Conservation (phyloP, 148 eudicot genomes). For the Heliosperma pusillum region DNA sequence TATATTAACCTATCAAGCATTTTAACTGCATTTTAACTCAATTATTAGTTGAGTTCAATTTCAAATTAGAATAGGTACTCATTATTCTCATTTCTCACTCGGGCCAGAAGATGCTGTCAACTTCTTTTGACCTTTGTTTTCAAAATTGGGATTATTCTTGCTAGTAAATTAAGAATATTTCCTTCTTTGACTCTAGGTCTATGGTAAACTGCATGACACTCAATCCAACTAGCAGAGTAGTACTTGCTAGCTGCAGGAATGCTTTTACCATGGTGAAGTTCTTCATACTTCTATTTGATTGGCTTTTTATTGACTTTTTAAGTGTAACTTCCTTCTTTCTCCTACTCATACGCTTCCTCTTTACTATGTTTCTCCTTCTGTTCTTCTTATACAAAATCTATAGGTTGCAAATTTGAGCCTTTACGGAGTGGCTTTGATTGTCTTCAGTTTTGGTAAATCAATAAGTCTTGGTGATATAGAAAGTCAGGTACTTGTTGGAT, state of each 20-base stretch:
- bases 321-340: not conserved
- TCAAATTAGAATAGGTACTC: no score
- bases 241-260: conserved; percentile 86
- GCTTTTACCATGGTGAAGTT: conserved; percentile 86
- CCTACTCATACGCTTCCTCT: not conserved
- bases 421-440: conserved; percentile 69
- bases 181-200: conserved; percentile 52
- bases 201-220: conserved; percentile 96
- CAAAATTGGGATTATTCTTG: not conserved
- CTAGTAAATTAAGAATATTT: not conserved
- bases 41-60: not conserved
- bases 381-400: not conserved
- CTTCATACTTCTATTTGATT: conserved; percentile 9
- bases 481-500: conserved; percentile 53
- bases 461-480: conserved; percentile 49
- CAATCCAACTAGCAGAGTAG: conserved; percentile 87
- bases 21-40: not conserved
- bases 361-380: conserved; percentile 8
- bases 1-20: not conserved
- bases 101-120: no score
- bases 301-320: not conserved
- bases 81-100: no score
- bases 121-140: no score
- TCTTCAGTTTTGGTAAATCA: conserved; percentile 53
- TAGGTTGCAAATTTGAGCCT: conserved; percentile 92